Base-by-base conservation (phyloP, 2,329 filamentous ascomycete species). In the Ceratocystis ficicola region DNA sequence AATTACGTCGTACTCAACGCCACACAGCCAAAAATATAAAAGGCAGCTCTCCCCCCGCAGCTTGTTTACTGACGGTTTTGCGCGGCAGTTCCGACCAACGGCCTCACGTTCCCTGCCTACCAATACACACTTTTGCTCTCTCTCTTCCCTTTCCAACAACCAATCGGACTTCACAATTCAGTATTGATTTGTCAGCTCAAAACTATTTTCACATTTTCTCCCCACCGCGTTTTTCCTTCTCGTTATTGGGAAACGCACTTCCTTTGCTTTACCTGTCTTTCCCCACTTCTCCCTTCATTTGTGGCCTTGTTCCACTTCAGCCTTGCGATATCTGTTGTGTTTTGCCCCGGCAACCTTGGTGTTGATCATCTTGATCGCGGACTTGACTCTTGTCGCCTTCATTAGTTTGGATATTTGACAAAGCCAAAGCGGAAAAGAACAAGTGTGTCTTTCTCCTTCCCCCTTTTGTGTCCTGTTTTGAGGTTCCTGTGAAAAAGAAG, bases 1-100 rank as follows among this genome's bases (percentile, higher is more conserved):
- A 62, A 63, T 30, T 63, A 57, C 57, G 66, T 65, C 63, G 57
- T 30, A 57, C 46, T 55, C 41, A 44, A 48, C 66, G 66, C 66
- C 66, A 67, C 66, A 67, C 25, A 65, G 66, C 55, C 66, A 67
- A 67, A 67, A 67, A 67, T 67, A 67, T 67, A 67, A 65, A 67
- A 67, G 63, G 44, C 48, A 22, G 44, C 62, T 25, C 22, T 67
- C 62, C 63, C 65, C 66, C 66, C 66, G 66, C 66, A 65, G 44
- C 62, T 52, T 64, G 41, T 44, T 32, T 44, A 44, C 41, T 62
- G 22, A 44, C 55, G 52, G 63, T 59, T 22, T 64, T 67, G 66
- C 65, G 62, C 63, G 66, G 62, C 57, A 67, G 66, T 67, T 65
- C 66, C 59, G 55, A 65, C 62, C 62, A 67, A 57, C 55, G 63